A percentile compares a stretch with the other conserved stretches of the same genome.
Conservation (phyloP, 352 stramenopile species). For the Globisporangium parvum region DNA sequence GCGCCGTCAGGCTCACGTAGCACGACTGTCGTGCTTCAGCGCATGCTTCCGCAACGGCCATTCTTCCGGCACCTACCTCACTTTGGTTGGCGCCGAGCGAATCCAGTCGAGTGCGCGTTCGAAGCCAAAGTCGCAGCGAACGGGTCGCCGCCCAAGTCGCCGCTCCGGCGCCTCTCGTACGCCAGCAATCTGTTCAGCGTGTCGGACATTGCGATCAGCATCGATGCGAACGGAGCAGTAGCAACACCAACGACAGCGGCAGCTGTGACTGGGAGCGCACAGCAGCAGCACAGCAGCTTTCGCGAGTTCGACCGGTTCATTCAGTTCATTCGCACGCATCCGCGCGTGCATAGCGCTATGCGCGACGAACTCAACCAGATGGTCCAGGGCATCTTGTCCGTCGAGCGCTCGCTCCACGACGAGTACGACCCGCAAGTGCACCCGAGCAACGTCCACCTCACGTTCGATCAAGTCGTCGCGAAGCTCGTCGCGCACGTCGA, state of each 20-base stretch:
- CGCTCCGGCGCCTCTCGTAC: slow-evolving; percentile 9
- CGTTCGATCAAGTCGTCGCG: slow-evolving; percentile 59
- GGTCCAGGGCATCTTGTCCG: slow-evolving; percentile 54
- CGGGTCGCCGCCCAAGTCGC: slow-evolving; percentile 11
- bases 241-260: neutral
- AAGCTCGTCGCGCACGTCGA: slow-evolving; percentile 59
- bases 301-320: slow-evolving; percentile 46
- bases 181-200: slow-evolving; percentile 2
- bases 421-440: slow-evolving; percentile 44
- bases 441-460: slow-evolving; percentile 34
- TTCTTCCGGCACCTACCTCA: neutral
- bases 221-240: neutral
- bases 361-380: slow-evolving; percentile 69
- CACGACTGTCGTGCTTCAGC: neutral
- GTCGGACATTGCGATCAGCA: neutral
- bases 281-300: slow-evolving; percentile 26
- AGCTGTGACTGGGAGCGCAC: neutral
- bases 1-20: neutral
- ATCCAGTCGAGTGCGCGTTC: neutral
- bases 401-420: slow-evolving; percentile 37
- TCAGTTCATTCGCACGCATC: slow-evolving; percentile 28
- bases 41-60: neutral
- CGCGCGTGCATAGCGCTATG: slow-evolving; percentile 36
- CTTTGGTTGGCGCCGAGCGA: slow-evolving; percentile 1
- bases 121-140: slow-evolving; percentile 1